Evolutionary conservation across 129 eudicot species (phyloP), one percentile per base, ranked within the genome.

Genomic region (Chrysanthemum lavandulifolium): DNA sequence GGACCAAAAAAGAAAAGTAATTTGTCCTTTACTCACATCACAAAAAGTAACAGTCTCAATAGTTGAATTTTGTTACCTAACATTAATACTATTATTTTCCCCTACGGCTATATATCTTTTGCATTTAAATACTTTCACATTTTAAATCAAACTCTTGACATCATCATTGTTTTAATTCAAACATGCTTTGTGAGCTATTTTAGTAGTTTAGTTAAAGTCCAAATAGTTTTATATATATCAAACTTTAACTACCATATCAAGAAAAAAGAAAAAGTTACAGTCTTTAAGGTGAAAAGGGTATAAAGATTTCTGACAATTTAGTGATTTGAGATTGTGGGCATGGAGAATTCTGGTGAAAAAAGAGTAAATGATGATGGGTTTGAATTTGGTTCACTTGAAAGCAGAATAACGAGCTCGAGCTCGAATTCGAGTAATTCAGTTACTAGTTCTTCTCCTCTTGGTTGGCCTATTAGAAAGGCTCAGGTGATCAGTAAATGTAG

Each of bases 381-480:
- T 71, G 82, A 78, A 73, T 83, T 83, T 61, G 83, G 71, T 25
- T 80, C 81, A 6, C 74, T 29, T 68, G 82, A 74, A 6, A 76
- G 72, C 75, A 73, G 71, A 62, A 25, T 69, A 67, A 77, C 72
- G 19, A 76, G 82, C 60, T 83, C 76, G 5, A 82, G 80, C 60
- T 83, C 76, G 5, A 84, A 82, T 70, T 81, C 79, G 31, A 72
- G 83, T 49, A 79, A 84, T 68, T 79, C 86, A 25, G 85, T 68
- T 55, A 61, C 65, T 51, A 69, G 68, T 49, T 65, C 82, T 57
- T 53, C 89, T 61, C 80, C 80, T 45, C 83, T 91, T 75, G 88
- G 96, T 56, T 91, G 97, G 97, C 97, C 97, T 11, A 82, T 91
- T 63, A 62, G 83, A 71, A 84, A 91, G 65, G 84, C 90, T 67